phyloP scores from a whole-genome alignment of 176 grass and related monocot genomes.

The Hsuehochloa calcarea region DNA sequence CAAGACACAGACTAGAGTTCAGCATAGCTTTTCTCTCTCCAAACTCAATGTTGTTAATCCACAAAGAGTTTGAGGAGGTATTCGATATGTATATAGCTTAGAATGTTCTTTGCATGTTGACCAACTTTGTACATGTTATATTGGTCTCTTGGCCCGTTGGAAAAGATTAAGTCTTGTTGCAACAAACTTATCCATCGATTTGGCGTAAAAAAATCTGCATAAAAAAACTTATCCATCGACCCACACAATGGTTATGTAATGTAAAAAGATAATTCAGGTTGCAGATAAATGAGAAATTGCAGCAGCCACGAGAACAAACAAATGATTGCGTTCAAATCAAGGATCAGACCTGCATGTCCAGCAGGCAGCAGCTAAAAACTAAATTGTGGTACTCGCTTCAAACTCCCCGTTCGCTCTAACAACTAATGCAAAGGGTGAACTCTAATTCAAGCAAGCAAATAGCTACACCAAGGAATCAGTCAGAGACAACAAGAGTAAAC shows the following conservation, averaged over 20 bases:
- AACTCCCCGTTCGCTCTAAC: constrained; percentile 11
- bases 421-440: constrained; percentile 34
- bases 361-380: background rate
- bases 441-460: constrained; percentile 42
- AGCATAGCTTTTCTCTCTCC: too few relatives aligned
- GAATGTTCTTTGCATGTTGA: too few relatives aligned
- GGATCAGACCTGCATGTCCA: constrained; percentile 3
- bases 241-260: background rate
- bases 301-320: constrained; percentile 9
- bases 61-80: too few relatives aligned
- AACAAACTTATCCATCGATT: too few relatives aligned
- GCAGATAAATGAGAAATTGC: constrained; percentile 23
- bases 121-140: too few relatives aligned
- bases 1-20: too few relatives aligned
- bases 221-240: too few relatives aligned
- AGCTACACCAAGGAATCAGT: constrained; percentile 6
- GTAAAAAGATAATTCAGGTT: background rate
- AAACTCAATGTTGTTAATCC: too few relatives aligned
- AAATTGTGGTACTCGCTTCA: background rate
- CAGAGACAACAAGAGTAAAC: constrained; percentile 31
- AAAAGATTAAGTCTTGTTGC: too few relatives aligned
- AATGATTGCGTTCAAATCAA: constrained; percentile 30
- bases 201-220: too few relatives aligned
- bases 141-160: too few relatives aligned
- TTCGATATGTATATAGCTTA: too few relatives aligned